Percentiles rank a stretch among this genome's conserved stretches.
Evolutionary conservation across 2,329 filamentous ascomycete genomes (phyloP).

Genomic region (Arachnomyces sp.): DNA sequence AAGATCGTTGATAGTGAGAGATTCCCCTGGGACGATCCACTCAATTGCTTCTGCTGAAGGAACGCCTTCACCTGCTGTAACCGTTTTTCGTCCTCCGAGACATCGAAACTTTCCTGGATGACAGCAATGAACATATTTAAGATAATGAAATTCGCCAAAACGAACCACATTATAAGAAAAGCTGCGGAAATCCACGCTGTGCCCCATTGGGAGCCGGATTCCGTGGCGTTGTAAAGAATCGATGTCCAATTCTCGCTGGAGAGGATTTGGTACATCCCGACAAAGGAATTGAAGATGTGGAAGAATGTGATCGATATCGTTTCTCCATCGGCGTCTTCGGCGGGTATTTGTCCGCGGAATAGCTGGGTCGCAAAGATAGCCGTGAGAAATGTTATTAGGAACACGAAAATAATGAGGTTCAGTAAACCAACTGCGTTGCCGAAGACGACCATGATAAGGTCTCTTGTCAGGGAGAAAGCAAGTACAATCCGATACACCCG

Average conservation of each 20-base stretch:
- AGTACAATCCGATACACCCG: constrained; percentile 87
- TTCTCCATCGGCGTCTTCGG: constrained; percentile 52
- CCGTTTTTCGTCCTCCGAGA: constrained; percentile 96
- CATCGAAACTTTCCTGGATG: constrained; percentile 98
- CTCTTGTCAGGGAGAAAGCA: constrained; percentile 76
- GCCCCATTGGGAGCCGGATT: constrained; percentile 53
- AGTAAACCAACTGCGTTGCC: constrained; percentile 86
- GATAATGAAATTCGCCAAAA: constrained; percentile 87
- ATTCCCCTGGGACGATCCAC: constrained; percentile 55
- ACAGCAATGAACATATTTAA: constrained; percentile 99
- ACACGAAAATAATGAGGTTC: constrained; percentile 93
- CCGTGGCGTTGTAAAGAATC: constrained; percentile 74
- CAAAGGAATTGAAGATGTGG: constrained; percentile 88
- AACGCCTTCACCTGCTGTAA: constrained; percentile 94
- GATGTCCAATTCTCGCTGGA: constrained; percentile 95
- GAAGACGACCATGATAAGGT: constrained; percentile 77
- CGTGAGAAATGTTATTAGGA: constrained; percentile 86
- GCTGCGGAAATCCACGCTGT: constrained; percentile 90
- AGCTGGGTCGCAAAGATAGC: constrained; percentile 90
- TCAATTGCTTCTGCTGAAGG: constrained; percentile 80
- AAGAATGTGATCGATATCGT: constrained; percentile 67
- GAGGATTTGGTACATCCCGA: constrained; percentile 95
- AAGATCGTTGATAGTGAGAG: constrained; percentile 53
- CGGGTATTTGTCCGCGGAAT: constrained; percentile 76
- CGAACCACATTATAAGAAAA: constrained; percentile 93